Evolutionary conservation across 495 filamentous ascomycete species (phyloP).

Genomic region (Collariella sp.): DNA sequence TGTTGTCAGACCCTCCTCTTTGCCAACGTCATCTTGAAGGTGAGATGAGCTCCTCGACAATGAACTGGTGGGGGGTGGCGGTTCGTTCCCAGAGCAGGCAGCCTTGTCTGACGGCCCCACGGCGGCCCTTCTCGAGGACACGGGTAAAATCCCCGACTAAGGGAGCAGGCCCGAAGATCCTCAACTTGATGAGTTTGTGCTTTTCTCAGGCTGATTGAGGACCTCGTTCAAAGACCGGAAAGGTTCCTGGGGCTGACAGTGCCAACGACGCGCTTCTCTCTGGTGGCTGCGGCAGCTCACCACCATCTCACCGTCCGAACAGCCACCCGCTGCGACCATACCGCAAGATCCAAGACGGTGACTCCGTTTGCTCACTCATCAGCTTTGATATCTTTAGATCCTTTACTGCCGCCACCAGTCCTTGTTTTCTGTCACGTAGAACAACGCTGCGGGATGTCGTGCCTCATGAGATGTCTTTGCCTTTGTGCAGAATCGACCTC

Average conservation of each 20-base stretch:
- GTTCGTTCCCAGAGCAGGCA: background rate
- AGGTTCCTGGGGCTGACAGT: background rate
- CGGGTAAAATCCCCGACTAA: conserved; percentile 26
- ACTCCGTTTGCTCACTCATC: background rate
- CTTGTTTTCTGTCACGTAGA: background rate
- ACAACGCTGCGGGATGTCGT: background rate
- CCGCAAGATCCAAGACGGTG: background rate
- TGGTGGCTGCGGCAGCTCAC: conserved; percentile 4
- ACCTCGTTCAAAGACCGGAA: background rate
- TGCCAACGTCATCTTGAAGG: background rate
- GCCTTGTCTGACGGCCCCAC: conserved; percentile 9
- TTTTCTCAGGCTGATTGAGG: background rate
- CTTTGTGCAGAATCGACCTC: background rate
- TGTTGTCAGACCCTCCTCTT: too few species aligned
- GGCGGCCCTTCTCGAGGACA: conserved; percentile 24
- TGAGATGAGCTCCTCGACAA: background rate
- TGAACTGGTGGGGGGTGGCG: conserved; percentile 11
- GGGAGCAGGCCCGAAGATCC: conserved; percentile 24
- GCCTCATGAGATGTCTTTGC: background rate
- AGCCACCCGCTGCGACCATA: background rate
- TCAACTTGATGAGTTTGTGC: conserved; percentile 10
- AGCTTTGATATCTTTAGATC: background rate
- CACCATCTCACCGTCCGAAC: background rate
- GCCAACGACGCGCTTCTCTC: conserved; percentile 10
- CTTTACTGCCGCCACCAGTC: background rate